A percentile compares a stretch with the other conserved stretches of the same genome.
Conservation (phyloP, 1,284 basidiomycete species). For the Trametes hirsuta region DNA sequence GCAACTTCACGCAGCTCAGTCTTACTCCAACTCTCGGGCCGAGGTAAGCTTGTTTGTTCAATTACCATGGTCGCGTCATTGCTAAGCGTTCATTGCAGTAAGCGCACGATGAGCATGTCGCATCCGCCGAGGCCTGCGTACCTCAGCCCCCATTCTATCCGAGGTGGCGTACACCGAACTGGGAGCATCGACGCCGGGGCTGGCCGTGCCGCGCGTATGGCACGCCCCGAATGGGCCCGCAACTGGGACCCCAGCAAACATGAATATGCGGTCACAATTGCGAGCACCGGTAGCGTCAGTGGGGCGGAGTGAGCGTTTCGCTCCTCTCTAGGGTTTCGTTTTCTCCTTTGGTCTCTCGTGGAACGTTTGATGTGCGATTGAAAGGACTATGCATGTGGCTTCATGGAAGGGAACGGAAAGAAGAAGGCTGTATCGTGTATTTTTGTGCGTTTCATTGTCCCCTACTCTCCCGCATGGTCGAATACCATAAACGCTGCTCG, state of each 20-base stretch:
- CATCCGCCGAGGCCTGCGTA: constrained; percentile 34
- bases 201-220: constrained; percentile 17
- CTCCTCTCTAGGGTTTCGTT: neutral
- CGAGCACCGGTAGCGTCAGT: constrained; percentile 35
- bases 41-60: constrained; percentile 42
- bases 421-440: too few relatives aligned
- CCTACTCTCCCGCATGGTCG: too few relatives aligned
- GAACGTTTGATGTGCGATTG: too few relatives aligned
- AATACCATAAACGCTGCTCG: neutral
- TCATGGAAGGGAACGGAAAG: too few relatives aligned
- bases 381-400: too few relatives aligned
- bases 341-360: neutral
- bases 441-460: too few relatives aligned
- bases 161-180: constrained; percentile 19
- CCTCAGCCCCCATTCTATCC: constrained; percentile 31
- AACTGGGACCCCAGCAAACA: constrained; percentile 37
- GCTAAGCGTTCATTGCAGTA: constrained; percentile 5
- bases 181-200: constrained; percentile 16
- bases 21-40: constrained; percentile 58
- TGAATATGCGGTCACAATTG: constrained; percentile 40
- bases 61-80: neutral
- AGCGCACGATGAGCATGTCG: constrained; percentile 33
- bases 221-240: constrained; percentile 38
- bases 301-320: constrained; percentile 15
- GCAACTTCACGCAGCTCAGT: constrained; percentile 59